Evolutionary conservation across 2,329 filamentous ascomycete genomes (phyloP).

Genomic region (Aspergillus sp.): DNA sequence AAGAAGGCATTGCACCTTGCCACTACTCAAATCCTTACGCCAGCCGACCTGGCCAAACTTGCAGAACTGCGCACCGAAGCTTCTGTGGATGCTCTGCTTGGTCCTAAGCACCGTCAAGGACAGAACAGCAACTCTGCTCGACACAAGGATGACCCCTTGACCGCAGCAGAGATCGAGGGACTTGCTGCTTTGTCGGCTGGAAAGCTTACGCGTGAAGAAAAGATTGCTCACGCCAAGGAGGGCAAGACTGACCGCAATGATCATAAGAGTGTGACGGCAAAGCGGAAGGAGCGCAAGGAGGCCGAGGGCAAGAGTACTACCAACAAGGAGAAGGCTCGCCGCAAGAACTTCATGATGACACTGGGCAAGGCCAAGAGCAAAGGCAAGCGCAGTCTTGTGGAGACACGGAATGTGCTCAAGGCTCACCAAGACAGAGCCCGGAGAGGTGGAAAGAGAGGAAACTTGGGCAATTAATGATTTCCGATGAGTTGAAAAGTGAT

Average conservation of each 20-base stretch:
- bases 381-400: conserved; percentile 86
- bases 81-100: conserved; percentile 61
- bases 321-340: conserved; percentile 92
- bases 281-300: conserved; percentile 81
- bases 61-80: conserved; percentile 76
- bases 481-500: too few species aligned
- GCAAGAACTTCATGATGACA: conserved; percentile 99
- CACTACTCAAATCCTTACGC: conserved; percentile 91
- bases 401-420: conserved; percentile 74
- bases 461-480: conserved; percentile 30
- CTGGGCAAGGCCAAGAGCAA: conserved; percentile 93
- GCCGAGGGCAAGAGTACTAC: conserved; percentile 90
- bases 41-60: conserved; percentile 91
- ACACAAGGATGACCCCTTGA: conserved; percentile 82
- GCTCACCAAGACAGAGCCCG: conserved; percentile 80
- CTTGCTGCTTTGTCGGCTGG: conserved; percentile 66
- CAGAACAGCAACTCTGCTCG: conserved; percentile 47
- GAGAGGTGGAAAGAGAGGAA: conserved; percentile 75
- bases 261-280: conserved; percentile 81
- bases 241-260: conserved; percentile 72
- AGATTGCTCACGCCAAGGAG: conserved; percentile 74
- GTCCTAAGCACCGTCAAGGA: conserved; percentile 40
- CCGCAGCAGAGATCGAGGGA: conserved; percentile 86
- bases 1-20: conserved; percentile 57
- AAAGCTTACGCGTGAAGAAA: conserved; percentile 86